phyloP scores from a whole-genome alignment of 2,329 filamentous ascomycete genomes.

The Elsinoe arachidis region DNA sequence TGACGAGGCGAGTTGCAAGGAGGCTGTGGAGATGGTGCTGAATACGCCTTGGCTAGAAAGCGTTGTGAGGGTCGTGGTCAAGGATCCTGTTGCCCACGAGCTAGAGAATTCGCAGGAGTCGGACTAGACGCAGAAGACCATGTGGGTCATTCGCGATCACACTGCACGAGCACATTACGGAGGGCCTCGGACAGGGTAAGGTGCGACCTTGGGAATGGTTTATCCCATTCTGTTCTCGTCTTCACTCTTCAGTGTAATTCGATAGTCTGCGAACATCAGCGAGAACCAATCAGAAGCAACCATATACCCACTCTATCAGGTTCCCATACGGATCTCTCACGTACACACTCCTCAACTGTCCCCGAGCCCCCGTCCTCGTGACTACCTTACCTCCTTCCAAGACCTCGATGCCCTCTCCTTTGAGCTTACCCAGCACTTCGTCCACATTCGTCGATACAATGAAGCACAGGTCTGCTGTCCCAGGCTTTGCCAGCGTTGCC shows the following conservation, averaged over 20 bases:
- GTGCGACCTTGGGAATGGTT: no score
- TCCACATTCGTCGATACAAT: constrained; percentile 45
- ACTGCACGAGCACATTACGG: no score
- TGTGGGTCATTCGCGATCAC: no score
- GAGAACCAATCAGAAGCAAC: neutral
- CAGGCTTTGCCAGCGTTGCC: constrained; percentile 44
- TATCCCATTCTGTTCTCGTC: no score
- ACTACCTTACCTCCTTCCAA: constrained; percentile 45
- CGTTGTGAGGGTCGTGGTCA: constrained; percentile 2
- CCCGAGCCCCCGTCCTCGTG: constrained; percentile 47
- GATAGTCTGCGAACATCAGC: neutral
- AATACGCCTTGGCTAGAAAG: constrained; percentile 12
- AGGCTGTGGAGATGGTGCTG: constrained; percentile 4
- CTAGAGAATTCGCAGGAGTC: neutral
- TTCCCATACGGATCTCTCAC: constrained; percentile 55
- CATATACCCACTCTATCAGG: constrained; percentile 48
- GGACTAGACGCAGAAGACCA: no score
- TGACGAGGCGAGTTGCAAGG: neutral
- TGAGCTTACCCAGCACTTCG: constrained; percentile 35
- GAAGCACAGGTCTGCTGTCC: constrained; percentile 54
- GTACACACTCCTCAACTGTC: constrained; percentile 50
- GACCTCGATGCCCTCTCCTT: constrained; percentile 39
- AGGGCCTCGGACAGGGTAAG: no score
- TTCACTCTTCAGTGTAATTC: neutral
- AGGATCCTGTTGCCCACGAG: neutral